Base-by-base conservation (phyloP, 1,139 yeast species). In the Suhomyces coccinellae region DNA sequence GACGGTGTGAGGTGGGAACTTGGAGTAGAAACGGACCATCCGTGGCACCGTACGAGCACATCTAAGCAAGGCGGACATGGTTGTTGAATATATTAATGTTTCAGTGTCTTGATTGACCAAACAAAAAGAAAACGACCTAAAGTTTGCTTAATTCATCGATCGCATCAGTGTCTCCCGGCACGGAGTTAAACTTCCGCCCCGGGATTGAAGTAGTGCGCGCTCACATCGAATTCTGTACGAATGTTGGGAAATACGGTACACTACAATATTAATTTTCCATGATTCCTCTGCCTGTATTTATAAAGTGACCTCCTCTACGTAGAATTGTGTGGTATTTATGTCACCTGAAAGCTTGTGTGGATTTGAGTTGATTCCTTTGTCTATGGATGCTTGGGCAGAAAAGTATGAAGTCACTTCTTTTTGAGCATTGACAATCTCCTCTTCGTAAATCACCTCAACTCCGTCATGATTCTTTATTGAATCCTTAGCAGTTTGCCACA, bases 401-500 rank as follows among this genome's bases (percentile, higher is more conserved):
- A 72, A 66, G 53, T 67, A 54, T 3, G 49, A 53, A 1, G 65
- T 58, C 2, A 75, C 67, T 48, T 63, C 75, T 43, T 54, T 61
- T 53, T 67, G 68, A 2, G 65, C 68, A 11, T 57, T 29, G 12
- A 36, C 10, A 31, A 59, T 55, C 33, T 69, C 67, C n/a, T 65
- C 72, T 52, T 73, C 78, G 46, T 71, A 71, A 7, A 65, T 57
- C 11, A 73, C 77, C 4, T 61, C 59, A 1, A 71, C 73, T 0
- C 81, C 84, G 2, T 74, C 73, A 38, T 73, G 67, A 37, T 75
- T 78, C 15, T 75, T 77, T 38, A 93, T 65, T 30, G 85, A 73
- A 51, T 89, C 95, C 52, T 80, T 82, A 2, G 97, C 83, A 0
- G 99, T 93, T 57, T 88, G 95, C 99, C 99, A 93, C 38, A 96